phyloP scores from a whole-genome alignment of 805 yeast genomes.

The Zygosaccharomyces kombuchaensis region DNA sequence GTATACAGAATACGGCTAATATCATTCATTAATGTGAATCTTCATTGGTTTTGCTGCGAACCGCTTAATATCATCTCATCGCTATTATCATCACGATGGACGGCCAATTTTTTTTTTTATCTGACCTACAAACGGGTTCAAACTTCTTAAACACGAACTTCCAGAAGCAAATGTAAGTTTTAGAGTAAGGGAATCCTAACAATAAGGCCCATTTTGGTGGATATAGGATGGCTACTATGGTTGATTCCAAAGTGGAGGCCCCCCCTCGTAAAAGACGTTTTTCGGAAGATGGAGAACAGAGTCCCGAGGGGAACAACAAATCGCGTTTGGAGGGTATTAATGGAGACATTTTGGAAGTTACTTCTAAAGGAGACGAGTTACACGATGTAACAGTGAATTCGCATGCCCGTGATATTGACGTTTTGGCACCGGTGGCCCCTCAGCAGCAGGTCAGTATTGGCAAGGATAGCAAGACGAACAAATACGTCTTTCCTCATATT shows the following conservation, averaged over 20 bases:
- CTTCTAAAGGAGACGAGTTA: conserved; percentile 16
- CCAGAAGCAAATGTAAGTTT: background rate
- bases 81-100: conserved; percentile 54
- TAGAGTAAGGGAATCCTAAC: background rate
- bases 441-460: conserved; percentile 28
- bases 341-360: conserved; percentile 6
- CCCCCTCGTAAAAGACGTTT: conserved; percentile 18
- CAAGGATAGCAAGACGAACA: conserved; percentile 24
- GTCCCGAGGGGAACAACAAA: conserved; percentile 14
- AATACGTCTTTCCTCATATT: conserved; percentile 36
- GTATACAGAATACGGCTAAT: conserved; percentile 33
- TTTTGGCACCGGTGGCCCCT: conserved; percentile 20
- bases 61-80: conserved; percentile 50
- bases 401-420: conserved; percentile 11
- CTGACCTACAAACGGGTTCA: background rate
- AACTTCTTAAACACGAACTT: background rate
- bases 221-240: conserved; percentile 62
- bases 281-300: conserved; percentile 14
- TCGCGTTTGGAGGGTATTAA: conserved; percentile 16
- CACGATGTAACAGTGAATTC: conserved; percentile 23
- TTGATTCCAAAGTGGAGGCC: conserved; percentile 33
- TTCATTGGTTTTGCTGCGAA: too few species aligned
- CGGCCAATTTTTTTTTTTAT: background rate
- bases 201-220: conserved; percentile 53
- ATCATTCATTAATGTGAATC: background rate